A percentile compares a stretch with the other conserved stretches of the same genome.
Evolutionary conservation across 805 yeast species (phyloP).

Genomic region (Sungouiozyma intestinalis): DNA sequence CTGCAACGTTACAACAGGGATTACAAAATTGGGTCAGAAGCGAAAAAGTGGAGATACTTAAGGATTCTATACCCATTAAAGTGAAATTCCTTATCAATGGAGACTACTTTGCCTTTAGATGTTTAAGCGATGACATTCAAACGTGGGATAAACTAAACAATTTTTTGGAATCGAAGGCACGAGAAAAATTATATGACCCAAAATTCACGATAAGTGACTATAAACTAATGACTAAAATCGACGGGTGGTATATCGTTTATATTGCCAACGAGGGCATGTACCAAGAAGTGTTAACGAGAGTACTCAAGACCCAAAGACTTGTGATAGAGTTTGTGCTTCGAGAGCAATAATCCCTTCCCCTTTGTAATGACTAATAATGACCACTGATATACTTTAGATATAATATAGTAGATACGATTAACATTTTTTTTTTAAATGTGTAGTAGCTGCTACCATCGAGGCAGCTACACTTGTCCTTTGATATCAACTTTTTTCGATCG

Average conservation of each 20-base stretch:
- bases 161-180: neutral
- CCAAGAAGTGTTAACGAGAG: constrained; percentile 7
- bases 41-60: neutral
- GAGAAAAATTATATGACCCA: neutral
- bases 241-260: constrained; percentile 15
- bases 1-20: neutral
- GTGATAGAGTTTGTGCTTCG: constrained; percentile 5
- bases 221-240: constrained; percentile 8
- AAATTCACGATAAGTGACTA: neutral
- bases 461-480: constrained; percentile 56
- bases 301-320: constrained; percentile 6
- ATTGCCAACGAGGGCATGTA: constrained; percentile 10
- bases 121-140: constrained; percentile 7
- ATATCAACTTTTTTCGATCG: constrained; percentile 60
- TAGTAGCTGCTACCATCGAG: too few relatives aligned
- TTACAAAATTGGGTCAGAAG: neutral
- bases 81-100: constrained; percentile 13
- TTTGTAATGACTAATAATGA: neutral
- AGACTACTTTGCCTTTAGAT: constrained; percentile 17
- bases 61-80: constrained; percentile 5
- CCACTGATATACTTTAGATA: too few relatives aligned
- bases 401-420: too few relatives aligned
- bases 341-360: neutral
- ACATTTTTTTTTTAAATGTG: too few relatives aligned
- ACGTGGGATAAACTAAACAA: constrained; percentile 8